Evolutionary conservation across 169 alveolate species (phyloP).

Genomic region (Cryptosporidium ryanae): DNA sequence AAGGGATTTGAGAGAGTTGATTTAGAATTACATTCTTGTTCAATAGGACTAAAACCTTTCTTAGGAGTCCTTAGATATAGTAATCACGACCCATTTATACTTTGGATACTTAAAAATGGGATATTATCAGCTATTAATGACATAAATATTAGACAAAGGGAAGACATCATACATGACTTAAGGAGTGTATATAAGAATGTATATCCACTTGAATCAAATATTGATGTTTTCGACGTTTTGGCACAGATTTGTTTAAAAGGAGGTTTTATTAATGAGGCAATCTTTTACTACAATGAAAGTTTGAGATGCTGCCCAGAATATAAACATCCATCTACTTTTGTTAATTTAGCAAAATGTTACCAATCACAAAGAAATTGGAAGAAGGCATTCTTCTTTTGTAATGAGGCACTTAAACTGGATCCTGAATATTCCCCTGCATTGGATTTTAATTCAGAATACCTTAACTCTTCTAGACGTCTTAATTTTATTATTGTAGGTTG

Average conservation of each 20-base stretch:
- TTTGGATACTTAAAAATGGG: slow-evolving; percentile 51
- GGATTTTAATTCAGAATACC: slow-evolving; percentile 60
- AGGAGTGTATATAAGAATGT: slow-evolving; percentile 46
- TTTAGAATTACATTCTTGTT: background rate
- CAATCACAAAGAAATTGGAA: slow-evolving; percentile 67
- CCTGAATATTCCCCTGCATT: slow-evolving; percentile 46
- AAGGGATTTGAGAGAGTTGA: slow-evolving; percentile 36
- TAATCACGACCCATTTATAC: slow-evolving; percentile 49
- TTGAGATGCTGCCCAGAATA: slow-evolving; percentile 47
- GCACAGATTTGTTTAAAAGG: slow-evolving; percentile 70
- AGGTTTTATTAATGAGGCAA: slow-evolving; percentile 69
- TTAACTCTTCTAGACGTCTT: slow-evolving; percentile 46
- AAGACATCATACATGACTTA: slow-evolving; percentile 39
- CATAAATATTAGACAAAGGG: slow-evolving; percentile 52
- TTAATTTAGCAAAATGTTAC: slow-evolving; percentile 66
- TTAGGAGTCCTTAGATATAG: slow-evolving; percentile 54
- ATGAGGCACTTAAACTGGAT: slow-evolving; percentile 60
- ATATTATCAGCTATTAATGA: slow-evolving; percentile 43
- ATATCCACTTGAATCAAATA: slow-evolving; percentile 45
- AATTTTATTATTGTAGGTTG: slow-evolving; percentile 51
- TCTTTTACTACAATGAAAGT: slow-evolving; percentile 57
- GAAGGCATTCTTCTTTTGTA: slow-evolving; percentile 38
- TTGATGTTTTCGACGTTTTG: slow-evolving; percentile 55
- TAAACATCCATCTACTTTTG: slow-evolving; percentile 70
- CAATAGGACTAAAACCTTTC: slow-evolving; percentile 40